Evolutionary conservation across 352 stramenopile species (phyloP), one percentile per base, ranked within the genome.

Genomic region (Phytophthora cryptogea): DNA sequence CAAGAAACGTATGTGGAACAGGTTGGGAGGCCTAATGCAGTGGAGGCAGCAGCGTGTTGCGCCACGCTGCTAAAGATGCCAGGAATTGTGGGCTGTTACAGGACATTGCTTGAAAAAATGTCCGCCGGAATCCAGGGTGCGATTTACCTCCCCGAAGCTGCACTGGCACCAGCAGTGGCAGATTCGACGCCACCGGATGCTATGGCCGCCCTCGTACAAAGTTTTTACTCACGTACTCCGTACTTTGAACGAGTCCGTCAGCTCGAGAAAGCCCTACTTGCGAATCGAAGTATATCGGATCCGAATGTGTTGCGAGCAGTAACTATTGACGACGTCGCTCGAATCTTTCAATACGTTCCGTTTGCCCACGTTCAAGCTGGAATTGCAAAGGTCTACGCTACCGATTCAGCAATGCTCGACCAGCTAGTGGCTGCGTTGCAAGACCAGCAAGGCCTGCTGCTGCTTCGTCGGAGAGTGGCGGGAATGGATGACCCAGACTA

Each of bases 11-110:
- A 86, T 39, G 66, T 80, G 20, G 42, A 48, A 1, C 59, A 80
- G 3, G 68, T 72, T 3, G 81, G 77, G 3, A 70, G 83, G 8
- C 85, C 85, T 0, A 91, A 89, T 48, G 76, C 81, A 0, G 74
- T 94, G 11, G 83, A 94, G 52, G 80, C 74, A 31, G 85, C 85
- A 1, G 83, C 80, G 1, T 92, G 83, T 46, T 91, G 83, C 53
- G 85, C 85, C 8, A 90, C 80, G 26, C 65, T 94, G 35, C 56
- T 88, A 16, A 91, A 92, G 43, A 89, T 94, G 67, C 83, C 85
- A 11, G 85, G 85, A 0, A 84, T 94, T 27, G 73, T 94, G 11
- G 81, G 80, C 1, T 89, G 76, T 49, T 94, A 92, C 50, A 64
- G 31, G 17, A 78, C 75, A 7, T 46, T 94, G 52, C 67, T 94